Percentiles rank a stretch among this genome's conserved stretches.
phyloP scores from a whole-genome alignment of 108 stramenopile genomes.

The Skeletonema potamos region DNA sequence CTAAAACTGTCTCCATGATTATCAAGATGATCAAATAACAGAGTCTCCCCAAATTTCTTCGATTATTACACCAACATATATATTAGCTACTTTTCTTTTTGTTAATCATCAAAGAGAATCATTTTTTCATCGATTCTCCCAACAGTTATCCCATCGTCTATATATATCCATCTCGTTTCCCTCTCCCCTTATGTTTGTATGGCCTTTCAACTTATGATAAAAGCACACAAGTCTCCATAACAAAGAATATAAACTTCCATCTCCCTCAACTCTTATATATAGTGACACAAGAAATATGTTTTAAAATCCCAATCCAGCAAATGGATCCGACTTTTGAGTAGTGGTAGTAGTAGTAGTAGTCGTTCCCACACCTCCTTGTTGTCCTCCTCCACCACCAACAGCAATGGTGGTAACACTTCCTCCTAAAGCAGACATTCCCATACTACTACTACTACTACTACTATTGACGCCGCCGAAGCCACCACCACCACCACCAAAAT shows the following conservation, averaged over 20 bases:
- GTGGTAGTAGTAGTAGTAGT: background rate
- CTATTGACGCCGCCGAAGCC: too few relatives aligned
- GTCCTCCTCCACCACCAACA: background rate
- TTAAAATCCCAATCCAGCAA: conserved; percentile 43
- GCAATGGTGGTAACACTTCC: background rate
- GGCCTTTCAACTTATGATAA: too few relatives aligned
- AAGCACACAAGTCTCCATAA: too few relatives aligned
- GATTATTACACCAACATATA: too few relatives aligned
- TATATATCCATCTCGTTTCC: background rate
- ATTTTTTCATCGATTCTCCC: background rate
- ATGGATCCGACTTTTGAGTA: conserved; percentile 34
- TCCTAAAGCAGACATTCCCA: background rate
- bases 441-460: conserved; percentile 2
- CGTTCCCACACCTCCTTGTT: background rate
- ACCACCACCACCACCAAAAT: conserved; percentile 9
- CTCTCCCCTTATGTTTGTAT: background rate
- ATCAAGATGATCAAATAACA: too few relatives aligned
- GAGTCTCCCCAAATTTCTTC: too few relatives aligned
- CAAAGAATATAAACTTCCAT: too few relatives aligned
- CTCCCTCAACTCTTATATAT: too few relatives aligned
- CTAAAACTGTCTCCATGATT: too few relatives aligned
- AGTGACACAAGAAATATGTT: too few relatives aligned
- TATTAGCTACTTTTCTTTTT: background rate
- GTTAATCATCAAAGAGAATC: background rate
- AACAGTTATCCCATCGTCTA: background rate